These are phyloP conservation scores for Gymnopus androsaceus DNA, from an alignment of 1,284 basidiomycete species.

Conservation along the genomic window DNA sequence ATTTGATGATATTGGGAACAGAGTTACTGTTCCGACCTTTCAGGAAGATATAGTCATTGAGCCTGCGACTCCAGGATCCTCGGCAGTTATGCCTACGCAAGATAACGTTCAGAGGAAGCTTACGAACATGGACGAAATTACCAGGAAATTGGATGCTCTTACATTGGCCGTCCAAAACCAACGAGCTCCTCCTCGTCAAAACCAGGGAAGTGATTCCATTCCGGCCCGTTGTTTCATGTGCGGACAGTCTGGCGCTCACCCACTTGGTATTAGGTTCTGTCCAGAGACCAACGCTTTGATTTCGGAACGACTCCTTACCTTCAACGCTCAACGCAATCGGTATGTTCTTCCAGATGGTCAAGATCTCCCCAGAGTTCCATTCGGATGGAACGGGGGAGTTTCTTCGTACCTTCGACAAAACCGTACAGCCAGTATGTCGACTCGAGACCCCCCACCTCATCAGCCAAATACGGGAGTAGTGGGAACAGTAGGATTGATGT, in stretches of 20 bases:
- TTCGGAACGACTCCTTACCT: not conserved
- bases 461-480: too few relatives aligned
- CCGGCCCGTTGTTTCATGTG: not conserved
- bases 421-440: too few relatives aligned
- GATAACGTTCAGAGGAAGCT: not conserved
- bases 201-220: not conserved
- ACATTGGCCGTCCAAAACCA: not conserved
- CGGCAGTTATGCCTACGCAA: not conserved
- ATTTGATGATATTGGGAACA: not conserved
- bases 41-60: not conserved
- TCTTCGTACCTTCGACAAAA: not conserved
- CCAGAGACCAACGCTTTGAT: not conserved
- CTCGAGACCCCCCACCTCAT: too few relatives aligned
- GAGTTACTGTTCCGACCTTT: not conserved
- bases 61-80: not conserved
- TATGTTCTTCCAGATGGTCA: not conserved
- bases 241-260: not conserved
- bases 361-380: not conserved
- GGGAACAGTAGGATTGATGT: too few relatives aligned
- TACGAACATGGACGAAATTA: not conserved
- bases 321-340: not conserved
- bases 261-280: not conserved
- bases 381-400: not conserved
- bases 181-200: not conserved
- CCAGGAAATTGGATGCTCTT: not conserved